These are phyloP conservation scores for Babesia ovis DNA, from an alignment of 169 alveolate species.

Conservation along the genomic window DNA sequence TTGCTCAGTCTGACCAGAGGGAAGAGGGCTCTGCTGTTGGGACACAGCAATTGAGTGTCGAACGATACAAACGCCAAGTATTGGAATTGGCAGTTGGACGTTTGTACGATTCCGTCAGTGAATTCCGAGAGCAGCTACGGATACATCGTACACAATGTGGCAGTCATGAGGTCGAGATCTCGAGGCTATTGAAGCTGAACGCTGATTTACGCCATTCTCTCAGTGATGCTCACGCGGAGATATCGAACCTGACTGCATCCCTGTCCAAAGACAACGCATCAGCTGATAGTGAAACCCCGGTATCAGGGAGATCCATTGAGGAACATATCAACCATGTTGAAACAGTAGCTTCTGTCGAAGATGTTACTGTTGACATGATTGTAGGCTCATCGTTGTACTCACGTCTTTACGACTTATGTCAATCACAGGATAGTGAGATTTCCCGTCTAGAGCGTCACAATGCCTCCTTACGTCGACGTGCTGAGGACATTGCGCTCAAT, in stretches of 20 bases:
- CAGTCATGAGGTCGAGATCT: conserved; percentile 10
- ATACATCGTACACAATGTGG: not conserved
- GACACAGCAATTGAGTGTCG: not conserved
- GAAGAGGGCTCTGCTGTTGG: not conserved
- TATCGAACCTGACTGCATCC: not conserved
- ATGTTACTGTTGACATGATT: conserved; percentile 52
- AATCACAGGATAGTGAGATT: conserved; percentile 43
- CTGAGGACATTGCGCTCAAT: conserved; percentile 5
- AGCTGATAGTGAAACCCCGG: not conserved
- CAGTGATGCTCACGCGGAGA: not conserved
- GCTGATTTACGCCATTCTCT: conserved; percentile 18
- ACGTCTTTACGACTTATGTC: conserved; percentile 9
- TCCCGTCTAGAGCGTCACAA: conserved; percentile 42
- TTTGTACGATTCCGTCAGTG: conserved; percentile 6
- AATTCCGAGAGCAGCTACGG: not conserved
- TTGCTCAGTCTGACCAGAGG: not conserved
- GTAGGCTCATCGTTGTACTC: conserved; percentile 53
- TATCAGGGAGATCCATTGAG: not conserved
- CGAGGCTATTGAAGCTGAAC: conserved; percentile 13
- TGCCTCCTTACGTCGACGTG: conserved; percentile 1
- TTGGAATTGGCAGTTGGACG: conserved; percentile 9
- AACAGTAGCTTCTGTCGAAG: conserved; percentile 23
- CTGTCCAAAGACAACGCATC: not conserved
- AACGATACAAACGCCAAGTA: not conserved
- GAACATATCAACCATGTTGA: not conserved